Evolutionary conservation across 202 grass and related monocot species (phyloP).

Genomic region (Thinopyrum obtusiflorum): DNA sequence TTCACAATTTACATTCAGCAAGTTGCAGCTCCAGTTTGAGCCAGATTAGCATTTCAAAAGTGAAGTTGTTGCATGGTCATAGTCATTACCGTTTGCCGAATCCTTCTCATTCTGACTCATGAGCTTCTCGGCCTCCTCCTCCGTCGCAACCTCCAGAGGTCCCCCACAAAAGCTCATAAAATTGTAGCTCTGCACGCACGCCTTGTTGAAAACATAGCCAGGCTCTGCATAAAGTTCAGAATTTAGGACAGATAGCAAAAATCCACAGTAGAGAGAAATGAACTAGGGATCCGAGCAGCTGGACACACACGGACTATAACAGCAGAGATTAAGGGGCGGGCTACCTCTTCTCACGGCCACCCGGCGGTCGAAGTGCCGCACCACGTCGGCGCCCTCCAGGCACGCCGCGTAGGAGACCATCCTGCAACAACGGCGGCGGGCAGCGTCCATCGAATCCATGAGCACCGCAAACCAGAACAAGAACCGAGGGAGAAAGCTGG

Average conservation of each 20-base stretch:
- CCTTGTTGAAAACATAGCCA: slow-evolving; percentile 76
- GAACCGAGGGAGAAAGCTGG: background rate
- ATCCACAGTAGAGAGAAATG: background rate
- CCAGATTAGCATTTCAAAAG: background rate
- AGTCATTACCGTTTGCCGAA: slow-evolving; percentile 69
- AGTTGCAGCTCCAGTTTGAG: background rate
- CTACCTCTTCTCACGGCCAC: slow-evolving; percentile 76
- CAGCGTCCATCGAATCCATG: background rate
- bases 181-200: slow-evolving; percentile 59
- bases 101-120: slow-evolving; percentile 70
- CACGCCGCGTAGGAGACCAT: slow-evolving; percentile 88
- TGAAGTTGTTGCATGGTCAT: background rate
- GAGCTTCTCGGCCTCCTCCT: slow-evolving; percentile 79
- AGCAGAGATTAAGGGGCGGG: background rate
- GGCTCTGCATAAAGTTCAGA: slow-evolving; percentile 48
- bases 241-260: slow-evolving; percentile 14
- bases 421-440: slow-evolving; percentile 38
- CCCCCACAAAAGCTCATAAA: slow-evolving; percentile 84
- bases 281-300: background rate
- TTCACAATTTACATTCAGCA: background rate
- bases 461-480: background rate
- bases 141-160: slow-evolving; percentile 71
- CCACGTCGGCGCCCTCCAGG: slow-evolving; percentile 73
- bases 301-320: background rate
- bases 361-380: slow-evolving; percentile 85